Evolutionary conservation across 495 filamentous ascomycete species (phyloP).

Genomic region (Parachaetomium inaequale): DNA sequence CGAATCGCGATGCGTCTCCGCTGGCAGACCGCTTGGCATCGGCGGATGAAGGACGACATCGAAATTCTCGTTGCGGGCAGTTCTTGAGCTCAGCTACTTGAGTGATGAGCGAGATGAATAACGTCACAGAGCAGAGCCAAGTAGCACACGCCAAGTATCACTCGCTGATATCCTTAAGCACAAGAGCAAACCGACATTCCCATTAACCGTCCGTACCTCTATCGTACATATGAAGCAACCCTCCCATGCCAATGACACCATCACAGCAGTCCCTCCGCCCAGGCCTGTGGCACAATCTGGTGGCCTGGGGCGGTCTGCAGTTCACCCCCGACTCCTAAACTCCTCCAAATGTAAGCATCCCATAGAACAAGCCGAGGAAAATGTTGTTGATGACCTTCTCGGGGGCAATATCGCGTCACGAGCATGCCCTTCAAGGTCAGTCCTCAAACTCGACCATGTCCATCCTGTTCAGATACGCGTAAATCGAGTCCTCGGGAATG

Average conservation of each 20-base stretch:
- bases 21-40: not conserved
- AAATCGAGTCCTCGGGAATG: constrained; percentile 17
- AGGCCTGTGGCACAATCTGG: not conserved
- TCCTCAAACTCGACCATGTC: constrained; percentile 19
- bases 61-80: not conserved
- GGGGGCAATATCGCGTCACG: too few relatives aligned
- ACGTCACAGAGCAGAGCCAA: too few relatives aligned
- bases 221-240: not conserved
- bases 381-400: not conserved
- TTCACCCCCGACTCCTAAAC: not conserved
- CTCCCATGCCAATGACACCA: not conserved
- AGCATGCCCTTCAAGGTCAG: not conserved
- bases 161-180: too few relatives aligned
- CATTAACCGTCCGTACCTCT: not conserved
- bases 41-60: not conserved
- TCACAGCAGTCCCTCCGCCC: not conserved
- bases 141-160: too few relatives aligned
- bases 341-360: not conserved
- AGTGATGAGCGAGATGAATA: too few relatives aligned
- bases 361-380: not conserved
- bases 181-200: too few relatives aligned
- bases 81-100: too few relatives aligned
- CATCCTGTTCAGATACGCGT: constrained; percentile 13
- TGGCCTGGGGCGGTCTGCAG: not conserved
- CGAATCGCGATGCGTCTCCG: not conserved